Evolutionary conservation across 2,329 filamentous ascomycete species (phyloP), one percentile per base, ranked within the genome.

Genomic region (Pseudopyrenochaeta lycopersici): DNA sequence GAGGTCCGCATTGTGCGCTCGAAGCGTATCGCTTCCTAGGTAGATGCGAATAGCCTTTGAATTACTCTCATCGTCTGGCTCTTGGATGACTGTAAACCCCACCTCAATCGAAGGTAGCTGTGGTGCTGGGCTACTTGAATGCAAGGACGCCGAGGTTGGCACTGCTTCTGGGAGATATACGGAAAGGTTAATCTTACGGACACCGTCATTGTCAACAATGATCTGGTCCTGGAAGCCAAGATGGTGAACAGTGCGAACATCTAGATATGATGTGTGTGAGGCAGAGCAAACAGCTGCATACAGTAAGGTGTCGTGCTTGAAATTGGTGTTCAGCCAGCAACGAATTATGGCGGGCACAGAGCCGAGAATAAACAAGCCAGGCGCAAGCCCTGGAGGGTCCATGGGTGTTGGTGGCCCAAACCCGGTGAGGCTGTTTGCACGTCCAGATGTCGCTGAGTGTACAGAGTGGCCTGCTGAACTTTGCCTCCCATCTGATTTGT

Each of bases 251-350:
- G 97, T 82, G 5, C 87, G 85, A 63, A 85, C 83, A 50, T 95
- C 90, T 40, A 99, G 79, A n/a, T 87, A 88, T 1, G 95, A 98
- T 64, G 87, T 89, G 74, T 93, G 92, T 4, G 95, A 96, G 1
- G 94, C 95, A 2, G 91, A 94, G 75, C 95, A 98, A 2, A 98
- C 83, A 30, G 92, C 93, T 31, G 93, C 95, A 72, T 98, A 98
- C 4, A 97, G 82, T 14, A 98, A 84, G 9, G 92, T 90, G 61
- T 90, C 88, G 71, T 97, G 94, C 12, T 92, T 94, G 77, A 96
- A 98, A 67, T 91, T 89, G 31, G 88, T 90, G 21, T 91, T 94
- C 64, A 98, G 82, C 93, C 95, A 98, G 79, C 95, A 99, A 56
- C 95, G 89, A 52, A 98, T 91, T 62, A 99, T 97, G 27, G 92